Percentiles rank a stretch among this genome's conserved stretches.
phyloP scores from a whole-genome alignment of 768 basidiomycete genomes.

The Podaxis rugospora region DNA sequence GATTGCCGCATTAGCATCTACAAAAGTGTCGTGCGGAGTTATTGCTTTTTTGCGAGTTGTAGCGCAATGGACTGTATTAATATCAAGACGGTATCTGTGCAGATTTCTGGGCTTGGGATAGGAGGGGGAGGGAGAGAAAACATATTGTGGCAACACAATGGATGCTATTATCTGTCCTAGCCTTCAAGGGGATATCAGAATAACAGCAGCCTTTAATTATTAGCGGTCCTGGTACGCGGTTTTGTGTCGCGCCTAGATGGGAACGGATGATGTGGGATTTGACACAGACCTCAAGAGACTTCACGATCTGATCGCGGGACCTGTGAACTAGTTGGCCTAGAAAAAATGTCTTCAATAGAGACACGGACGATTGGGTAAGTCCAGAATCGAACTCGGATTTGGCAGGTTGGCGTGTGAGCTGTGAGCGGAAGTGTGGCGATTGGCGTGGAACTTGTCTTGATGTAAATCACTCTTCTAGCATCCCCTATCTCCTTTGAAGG shows the following conservation, averaged over 20 bases:
- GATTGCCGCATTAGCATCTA: no score
- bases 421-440: not conserved
- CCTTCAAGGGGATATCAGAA: not conserved
- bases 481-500: not conserved
- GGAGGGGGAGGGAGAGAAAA: no score
- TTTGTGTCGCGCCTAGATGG: not conserved
- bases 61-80: no score
- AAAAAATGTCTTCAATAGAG: not conserved
- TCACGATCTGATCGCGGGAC: not conserved
- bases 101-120: no score
- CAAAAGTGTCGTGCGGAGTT: no score
- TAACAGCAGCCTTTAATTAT: not conserved
- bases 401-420: not conserved
- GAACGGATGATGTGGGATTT: not conserved
- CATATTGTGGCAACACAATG: no score
- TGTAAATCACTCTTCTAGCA: not conserved
- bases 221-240: not conserved
- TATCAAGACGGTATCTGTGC: no score
- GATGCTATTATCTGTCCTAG: no score
- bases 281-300: not conserved
- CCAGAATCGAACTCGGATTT: not conserved
- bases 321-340: not conserved
- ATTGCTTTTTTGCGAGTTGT: no score
- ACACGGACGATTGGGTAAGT: not conserved
- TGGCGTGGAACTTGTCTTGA: not conserved